Conservation (phyloP, 1,284 basidiomycete species). For the Ustilago loliicola region DNA sequence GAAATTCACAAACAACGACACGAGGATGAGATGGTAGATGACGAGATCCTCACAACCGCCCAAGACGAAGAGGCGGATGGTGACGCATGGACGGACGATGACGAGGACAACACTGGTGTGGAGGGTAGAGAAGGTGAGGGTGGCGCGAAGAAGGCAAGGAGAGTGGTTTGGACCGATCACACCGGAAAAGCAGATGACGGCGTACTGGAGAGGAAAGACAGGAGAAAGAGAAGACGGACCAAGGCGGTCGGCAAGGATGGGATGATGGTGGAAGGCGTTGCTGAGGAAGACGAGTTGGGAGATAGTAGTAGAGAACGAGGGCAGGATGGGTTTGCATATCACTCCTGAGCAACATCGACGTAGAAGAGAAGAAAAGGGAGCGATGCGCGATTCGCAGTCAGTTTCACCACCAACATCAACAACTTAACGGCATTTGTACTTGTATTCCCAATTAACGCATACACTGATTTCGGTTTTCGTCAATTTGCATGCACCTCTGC, state of each 20-base stretch:
- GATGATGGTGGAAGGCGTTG: not conserved
- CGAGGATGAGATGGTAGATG: constrained; percentile 21
- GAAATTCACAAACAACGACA: constrained; percentile 14
- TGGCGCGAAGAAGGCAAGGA: constrained; percentile 11
- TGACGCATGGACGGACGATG: constrained; percentile 51
- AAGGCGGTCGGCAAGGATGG: not conserved
- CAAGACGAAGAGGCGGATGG: constrained; percentile 11
- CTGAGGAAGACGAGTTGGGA: constrained; percentile 2
- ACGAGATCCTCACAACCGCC: too few species aligned
- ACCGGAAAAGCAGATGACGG: constrained; percentile 5
- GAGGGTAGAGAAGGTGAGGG: not conserved
- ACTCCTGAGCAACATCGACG: constrained; percentile 10
- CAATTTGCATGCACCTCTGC: too few species aligned
- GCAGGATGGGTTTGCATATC: constrained; percentile 10
- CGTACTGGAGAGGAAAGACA: constrained; percentile 23
- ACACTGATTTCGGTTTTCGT: not conserved
- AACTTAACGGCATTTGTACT: constrained; percentile 1
- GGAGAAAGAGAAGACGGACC: constrained; percentile 22
- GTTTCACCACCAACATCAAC: too few species aligned
- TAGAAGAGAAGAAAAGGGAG: not conserved
- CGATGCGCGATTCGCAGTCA: too few species aligned
- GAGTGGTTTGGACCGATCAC: constrained; percentile 25
- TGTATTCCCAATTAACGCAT: not conserved
- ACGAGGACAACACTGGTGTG: not conserved
- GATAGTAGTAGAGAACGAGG: constrained; percentile 2